Percentiles rank a stretch among this genome's conserved stretches.
These are phyloP conservation scores for Dentipellis sp. DNA, from an alignment of 768 basidiomycete genomes.

Conservation along the genomic window DNA sequence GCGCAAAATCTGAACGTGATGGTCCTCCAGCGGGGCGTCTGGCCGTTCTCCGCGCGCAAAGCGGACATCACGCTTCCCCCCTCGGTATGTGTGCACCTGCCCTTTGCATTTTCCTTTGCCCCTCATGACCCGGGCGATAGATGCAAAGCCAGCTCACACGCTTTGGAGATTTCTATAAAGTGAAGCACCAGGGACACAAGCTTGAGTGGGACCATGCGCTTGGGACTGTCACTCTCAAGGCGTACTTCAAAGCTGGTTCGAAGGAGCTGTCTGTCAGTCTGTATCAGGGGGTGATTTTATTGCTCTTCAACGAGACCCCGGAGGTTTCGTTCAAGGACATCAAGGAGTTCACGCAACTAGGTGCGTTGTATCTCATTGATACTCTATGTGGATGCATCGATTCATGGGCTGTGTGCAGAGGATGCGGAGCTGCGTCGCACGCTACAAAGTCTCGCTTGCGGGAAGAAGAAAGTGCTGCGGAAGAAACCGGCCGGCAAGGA, in stretches of 20 bases:
- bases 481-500: conserved; percentile 77
- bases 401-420: conserved; percentile 31
- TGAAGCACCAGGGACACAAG: conserved; percentile 64
- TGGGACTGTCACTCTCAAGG: conserved; percentile 71
- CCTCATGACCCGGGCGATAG: conserved; percentile 25
- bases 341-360: conserved; percentile 55
- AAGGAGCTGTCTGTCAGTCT: conserved; percentile 91
- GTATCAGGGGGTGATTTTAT: conserved; percentile 80
- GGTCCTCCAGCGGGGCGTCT: conserved; percentile 82
- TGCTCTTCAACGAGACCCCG: conserved; percentile 71
- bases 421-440: conserved; percentile 69
- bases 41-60: conserved; percentile 66
- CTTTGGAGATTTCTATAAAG: conserved; percentile 67
- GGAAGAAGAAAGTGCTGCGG: conserved; percentile 77
- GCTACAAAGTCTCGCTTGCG: conserved; percentile 87
- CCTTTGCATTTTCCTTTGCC: neutral
- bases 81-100: conserved; percentile 27
- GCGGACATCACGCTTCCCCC: conserved; percentile 44
- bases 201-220: conserved; percentile 85
- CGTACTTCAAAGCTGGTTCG: conserved; percentile 50
- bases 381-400: conserved; percentile 5
- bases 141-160: conserved; percentile 63
- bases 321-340: conserved; percentile 63
- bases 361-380: conserved; percentile 32
- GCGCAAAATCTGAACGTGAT: conserved; percentile 56